Percentiles rank a stretch among this genome's conserved stretches.
These are phyloP conservation scores for Hypoxylon sp. DNA, from an alignment of 2,329 filamentous ascomycete genomes.

Conservation along the genomic window DNA sequence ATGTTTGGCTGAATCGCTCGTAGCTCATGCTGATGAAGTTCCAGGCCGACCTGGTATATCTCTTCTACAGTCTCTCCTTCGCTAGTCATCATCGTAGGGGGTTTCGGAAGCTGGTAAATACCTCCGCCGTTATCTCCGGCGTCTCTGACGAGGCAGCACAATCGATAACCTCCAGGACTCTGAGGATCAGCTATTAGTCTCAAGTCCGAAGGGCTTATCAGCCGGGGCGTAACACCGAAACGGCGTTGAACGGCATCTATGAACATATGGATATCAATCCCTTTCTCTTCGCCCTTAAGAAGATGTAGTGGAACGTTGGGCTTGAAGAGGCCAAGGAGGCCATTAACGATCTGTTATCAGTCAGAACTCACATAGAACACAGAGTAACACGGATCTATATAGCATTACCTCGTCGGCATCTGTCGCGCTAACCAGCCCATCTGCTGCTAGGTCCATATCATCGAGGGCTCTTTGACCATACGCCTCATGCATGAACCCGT, in stretches of 20 bases:
- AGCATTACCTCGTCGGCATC: background rate
- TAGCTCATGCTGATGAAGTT: slow-evolving; percentile 1
- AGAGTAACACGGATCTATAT: too few species aligned
- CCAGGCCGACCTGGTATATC: slow-evolving; percentile 5
- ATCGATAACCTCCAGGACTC: background rate
- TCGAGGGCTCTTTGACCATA: slow-evolving; percentile 3
- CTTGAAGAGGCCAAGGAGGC: background rate
- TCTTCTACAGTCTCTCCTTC: slow-evolving; percentile 5
- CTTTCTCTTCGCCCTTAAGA: slow-evolving; percentile 5
- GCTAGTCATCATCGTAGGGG: background rate
- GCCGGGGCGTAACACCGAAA: background rate
- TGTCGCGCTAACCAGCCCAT: background rate
- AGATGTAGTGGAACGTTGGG: background rate
- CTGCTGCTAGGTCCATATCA: background rate
- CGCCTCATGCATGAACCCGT: background rate
- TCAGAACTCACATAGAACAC: too few species aligned
- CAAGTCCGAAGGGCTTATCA: slow-evolving; percentile 7
- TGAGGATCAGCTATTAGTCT: slow-evolving; percentile 1
- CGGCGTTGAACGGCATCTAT: slow-evolving; percentile 1
- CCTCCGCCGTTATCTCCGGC: background rate
- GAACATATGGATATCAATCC: slow-evolving; percentile 8
- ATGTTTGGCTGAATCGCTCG: slow-evolving; percentile 1
- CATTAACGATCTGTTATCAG: background rate
- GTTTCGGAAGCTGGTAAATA: background rate
- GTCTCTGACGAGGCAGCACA: background rate